These are phyloP conservation scores for Trichosporon asahii DNA, from an alignment of 1,284 basidiomycete species.

Conservation along the genomic window DNA sequence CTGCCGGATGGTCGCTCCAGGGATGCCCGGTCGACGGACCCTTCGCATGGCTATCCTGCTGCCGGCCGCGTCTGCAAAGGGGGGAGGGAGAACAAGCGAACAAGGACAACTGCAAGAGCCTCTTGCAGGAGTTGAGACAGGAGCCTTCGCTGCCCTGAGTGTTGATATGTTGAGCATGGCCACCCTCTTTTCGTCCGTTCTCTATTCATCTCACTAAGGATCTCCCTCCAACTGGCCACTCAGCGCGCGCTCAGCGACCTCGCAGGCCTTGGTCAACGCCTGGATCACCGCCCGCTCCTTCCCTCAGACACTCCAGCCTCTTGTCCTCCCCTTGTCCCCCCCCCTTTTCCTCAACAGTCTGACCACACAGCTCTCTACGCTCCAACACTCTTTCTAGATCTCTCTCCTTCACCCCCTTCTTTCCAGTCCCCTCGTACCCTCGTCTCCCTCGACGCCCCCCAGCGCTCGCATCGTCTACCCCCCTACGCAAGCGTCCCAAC, in stretches of 20 bases:
- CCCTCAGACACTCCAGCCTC: background rate
- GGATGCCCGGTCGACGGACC: background rate
- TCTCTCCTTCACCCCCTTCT: constrained; percentile 1
- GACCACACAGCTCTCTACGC: constrained; percentile 2
- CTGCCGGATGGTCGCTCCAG: background rate
- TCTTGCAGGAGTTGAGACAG: background rate
- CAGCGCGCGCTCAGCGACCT: background rate
- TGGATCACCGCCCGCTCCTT: background rate
- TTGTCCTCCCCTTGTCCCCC: background rate
- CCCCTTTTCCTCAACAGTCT: background rate
- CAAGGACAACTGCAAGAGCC: background rate
- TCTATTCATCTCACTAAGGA: constrained; percentile 1
- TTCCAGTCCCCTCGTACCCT: background rate
- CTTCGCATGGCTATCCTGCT: background rate
- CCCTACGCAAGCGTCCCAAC: background rate
- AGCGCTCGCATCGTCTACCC: background rate
- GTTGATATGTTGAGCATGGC: background rate
- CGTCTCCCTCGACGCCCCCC: background rate
- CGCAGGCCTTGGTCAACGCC: background rate
- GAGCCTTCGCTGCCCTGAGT: background rate
- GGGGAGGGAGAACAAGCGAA: background rate
- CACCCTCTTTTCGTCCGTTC: background rate
- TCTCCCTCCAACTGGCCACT: background rate
- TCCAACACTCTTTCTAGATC: constrained; percentile 3
- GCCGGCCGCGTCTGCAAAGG: too few species aligned